Percentiles rank a stretch among this genome's conserved stretches.
Conservation (phyloP, 805 yeast genomes). For the Candida arabinofermentans region DNA sequence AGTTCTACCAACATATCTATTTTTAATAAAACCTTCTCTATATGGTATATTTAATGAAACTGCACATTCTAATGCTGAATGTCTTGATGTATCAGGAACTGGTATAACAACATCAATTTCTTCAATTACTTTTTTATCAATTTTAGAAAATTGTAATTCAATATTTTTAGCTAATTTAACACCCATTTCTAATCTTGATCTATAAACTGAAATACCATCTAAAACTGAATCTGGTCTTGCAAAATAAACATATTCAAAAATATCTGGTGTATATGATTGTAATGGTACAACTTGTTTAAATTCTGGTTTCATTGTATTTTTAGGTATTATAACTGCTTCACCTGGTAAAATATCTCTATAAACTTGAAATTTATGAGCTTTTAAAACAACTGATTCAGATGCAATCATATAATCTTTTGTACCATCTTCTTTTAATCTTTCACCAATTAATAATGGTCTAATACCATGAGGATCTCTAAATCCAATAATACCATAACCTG, state of each 20-base stretch:
- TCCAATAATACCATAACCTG: conserved; percentile 93
- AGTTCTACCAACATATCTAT: conserved; percentile 95
- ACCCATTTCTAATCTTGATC: conserved; percentile 93
- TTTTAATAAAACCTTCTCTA: conserved; percentile 96
- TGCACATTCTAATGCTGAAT: conserved; percentile 90
- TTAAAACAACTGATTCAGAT: conserved; percentile 89
- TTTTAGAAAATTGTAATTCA: conserved; percentile 32
- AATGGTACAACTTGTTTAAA: conserved; percentile 82
- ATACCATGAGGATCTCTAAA: conserved; percentile 98
- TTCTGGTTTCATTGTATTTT: conserved; percentile 66
- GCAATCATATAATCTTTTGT: conserved; percentile 88
- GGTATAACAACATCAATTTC: conserved; percentile 94
- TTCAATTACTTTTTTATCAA: conserved; percentile 41
- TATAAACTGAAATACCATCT: conserved; percentile 95
- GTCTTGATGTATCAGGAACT: conserved; percentile 97
- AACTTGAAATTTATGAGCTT: conserved; percentile 80
- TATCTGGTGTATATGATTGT: conserved; percentile 83
- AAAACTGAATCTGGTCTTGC: conserved; percentile 96
- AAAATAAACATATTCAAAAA: conserved; percentile 95
- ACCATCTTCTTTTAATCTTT: conserved; percentile 67
- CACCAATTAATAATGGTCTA: conserved; percentile 86
- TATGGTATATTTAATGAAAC: conserved; percentile 75
- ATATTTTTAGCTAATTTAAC: conserved; percentile 78
- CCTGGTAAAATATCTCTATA: conserved; percentile 89
- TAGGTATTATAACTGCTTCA: conserved; percentile 92